phyloP scores from a whole-genome alignment of 2,329 filamentous ascomycete species.

The Chaetomiaceae sp. region DNA sequence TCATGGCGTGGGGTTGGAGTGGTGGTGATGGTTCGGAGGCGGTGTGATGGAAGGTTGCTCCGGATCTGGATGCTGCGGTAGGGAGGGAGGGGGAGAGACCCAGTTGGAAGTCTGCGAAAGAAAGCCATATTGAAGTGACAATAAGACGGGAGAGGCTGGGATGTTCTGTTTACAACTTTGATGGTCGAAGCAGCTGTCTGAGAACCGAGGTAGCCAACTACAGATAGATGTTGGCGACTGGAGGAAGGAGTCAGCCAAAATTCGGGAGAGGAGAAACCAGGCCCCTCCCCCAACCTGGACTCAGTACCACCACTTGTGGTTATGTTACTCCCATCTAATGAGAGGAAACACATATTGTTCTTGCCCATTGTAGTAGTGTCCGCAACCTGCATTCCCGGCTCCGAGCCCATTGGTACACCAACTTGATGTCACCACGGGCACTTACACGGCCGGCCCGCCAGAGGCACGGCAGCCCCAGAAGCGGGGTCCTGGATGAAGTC shows the following conservation, averaged over 20 bases:
- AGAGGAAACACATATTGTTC: too few relatives aligned
- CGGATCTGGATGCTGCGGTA: neutral
- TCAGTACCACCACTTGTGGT: too few relatives aligned
- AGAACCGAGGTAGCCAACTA: too few relatives aligned
- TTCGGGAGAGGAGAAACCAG: too few relatives aligned
- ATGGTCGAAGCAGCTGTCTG: too few relatives aligned
- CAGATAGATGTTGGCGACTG: too few relatives aligned
- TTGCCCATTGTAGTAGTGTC: too few relatives aligned
- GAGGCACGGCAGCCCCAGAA: neutral
- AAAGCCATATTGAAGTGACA: neutral
- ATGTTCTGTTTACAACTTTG: neutral
- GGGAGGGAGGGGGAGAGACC: neutral
- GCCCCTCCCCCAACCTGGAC: too few relatives aligned
- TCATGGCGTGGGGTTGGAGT: neutral
- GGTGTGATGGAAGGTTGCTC: neutral
- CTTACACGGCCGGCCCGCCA: neutral
- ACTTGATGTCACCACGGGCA: neutral
- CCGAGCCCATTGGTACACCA: neutral
- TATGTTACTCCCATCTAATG: too few relatives aligned
- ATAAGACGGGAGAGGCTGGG: neutral
- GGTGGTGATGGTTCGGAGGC: neutral
- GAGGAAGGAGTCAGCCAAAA: too few relatives aligned
- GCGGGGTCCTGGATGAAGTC: neutral
- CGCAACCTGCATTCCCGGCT: neutral
- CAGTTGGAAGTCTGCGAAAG: neutral